A percentile compares a stretch with the other conserved stretches of the same genome.
Conservation (phyloP, 2,329 filamentous ascomycete species). For the Elsinoe arachidis region DNA sequence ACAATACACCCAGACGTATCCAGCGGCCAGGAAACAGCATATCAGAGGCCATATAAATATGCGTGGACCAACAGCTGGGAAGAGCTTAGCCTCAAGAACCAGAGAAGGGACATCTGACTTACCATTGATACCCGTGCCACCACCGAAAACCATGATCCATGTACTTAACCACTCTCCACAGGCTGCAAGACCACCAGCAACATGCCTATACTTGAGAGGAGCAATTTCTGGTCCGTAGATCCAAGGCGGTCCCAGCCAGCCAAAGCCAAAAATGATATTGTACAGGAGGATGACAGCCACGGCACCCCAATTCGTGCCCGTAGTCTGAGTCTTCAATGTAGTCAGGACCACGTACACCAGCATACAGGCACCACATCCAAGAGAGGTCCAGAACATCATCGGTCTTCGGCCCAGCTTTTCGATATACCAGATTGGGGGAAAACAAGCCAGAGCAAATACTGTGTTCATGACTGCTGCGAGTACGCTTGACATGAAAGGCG, state of each 20-base stretch:
- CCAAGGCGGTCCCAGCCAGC: conserved; percentile 29
- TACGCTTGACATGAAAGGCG: conserved; percentile 21
- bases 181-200: conserved; percentile 28
- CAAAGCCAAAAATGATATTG: conserved; percentile 24
- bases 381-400: conserved; percentile 24
- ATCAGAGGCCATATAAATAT: conserved; percentile 33
- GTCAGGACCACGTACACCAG: conserved; percentile 23
- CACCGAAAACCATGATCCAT: conserved; percentile 31
- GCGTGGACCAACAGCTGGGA: conserved; percentile 26
- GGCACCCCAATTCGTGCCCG: conserved; percentile 23
- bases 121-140: conserved; percentile 26
- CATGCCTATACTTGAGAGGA: conserved; percentile 30
- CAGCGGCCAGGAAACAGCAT: conserved; percentile 24
- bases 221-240: conserved; percentile 32
- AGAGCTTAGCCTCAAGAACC: no score
- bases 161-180: conserved; percentile 32
- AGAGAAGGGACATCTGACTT: no score
- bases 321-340: conserved; percentile 16
- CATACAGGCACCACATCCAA: conserved; percentile 24
- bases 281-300: conserved; percentile 24
- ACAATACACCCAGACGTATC: conserved; percentile 23
- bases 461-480: conserved; percentile 24
- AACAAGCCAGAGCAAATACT: conserved; percentile 23
- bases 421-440: conserved; percentile 23
- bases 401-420: conserved; percentile 26